Evolutionary conservation across 306 rosid genomes (phyloP).

Genomic region (Quercus aquifolioides): DNA sequence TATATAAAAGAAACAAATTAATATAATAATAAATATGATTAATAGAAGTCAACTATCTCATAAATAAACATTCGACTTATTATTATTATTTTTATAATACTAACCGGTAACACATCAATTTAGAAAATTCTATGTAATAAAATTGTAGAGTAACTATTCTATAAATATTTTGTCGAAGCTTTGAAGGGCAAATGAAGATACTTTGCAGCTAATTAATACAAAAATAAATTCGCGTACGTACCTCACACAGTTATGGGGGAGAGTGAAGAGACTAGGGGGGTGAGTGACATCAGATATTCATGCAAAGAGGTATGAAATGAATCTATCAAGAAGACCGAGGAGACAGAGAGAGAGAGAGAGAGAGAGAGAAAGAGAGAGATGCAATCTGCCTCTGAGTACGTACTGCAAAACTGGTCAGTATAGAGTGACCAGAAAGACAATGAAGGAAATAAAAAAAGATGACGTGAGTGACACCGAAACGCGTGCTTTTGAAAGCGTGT

Average conservation of each 20-base stretch:
- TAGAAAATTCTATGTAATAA: too few species aligned
- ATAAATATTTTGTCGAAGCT: too few species aligned
- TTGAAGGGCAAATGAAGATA: too few species aligned
- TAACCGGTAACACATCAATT: too few species aligned
- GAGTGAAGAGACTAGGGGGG: neutral
- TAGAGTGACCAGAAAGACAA: neutral
- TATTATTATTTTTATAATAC: too few species aligned
- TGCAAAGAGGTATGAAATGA: constrained; percentile 36
- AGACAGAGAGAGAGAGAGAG: neutral
- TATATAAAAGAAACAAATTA: too few species aligned
- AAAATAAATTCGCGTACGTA: neutral
- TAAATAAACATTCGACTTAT: too few species aligned
- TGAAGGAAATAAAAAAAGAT: neutral
- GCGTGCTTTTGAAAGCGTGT: constrained; percentile 80
- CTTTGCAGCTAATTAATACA: too few species aligned
- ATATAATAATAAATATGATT: too few species aligned
- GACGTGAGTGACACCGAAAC: constrained; percentile 49
- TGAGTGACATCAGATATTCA: constrained; percentile 42
- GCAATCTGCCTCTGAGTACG: constrained; percentile 29
- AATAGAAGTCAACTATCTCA: too few species aligned
- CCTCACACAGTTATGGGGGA: neutral
- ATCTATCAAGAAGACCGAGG: constrained; percentile 5
- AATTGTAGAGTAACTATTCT: too few species aligned
- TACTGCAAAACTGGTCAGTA: constrained; percentile 22
- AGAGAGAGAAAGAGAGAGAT: neutral